These are phyloP conservation scores for Hydnum rufescens DNA, from an alignment of 768 basidiomycete genomes.

Conservation along the genomic window DNA sequence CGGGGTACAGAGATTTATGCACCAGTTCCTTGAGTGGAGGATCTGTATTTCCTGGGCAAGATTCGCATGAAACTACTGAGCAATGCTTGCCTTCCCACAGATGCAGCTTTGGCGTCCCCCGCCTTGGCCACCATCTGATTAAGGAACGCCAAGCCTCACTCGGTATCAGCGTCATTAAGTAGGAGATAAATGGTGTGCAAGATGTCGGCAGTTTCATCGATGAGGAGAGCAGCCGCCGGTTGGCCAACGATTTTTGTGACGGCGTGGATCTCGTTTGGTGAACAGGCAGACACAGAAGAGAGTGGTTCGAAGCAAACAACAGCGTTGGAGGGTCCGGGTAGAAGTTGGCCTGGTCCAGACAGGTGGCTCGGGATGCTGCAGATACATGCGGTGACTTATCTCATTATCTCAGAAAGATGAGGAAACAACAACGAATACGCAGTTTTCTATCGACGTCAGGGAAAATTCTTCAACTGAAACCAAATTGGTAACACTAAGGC, in stretches of 20 bases:
- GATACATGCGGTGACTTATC: conserved; percentile 40
- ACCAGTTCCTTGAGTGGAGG: too few species aligned
- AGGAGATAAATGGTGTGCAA: conserved; percentile 49
- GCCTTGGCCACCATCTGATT: conserved; percentile 33
- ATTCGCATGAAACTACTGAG: conserved; percentile 50
- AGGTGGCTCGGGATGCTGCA: conserved; percentile 39
- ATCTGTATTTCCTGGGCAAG: too few species aligned
- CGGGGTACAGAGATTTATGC: too few species aligned
- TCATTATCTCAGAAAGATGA: conserved; percentile 44
- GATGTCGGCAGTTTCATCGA: conserved; percentile 37
- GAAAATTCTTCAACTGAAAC: conserved; percentile 17
- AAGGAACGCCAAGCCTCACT: conserved; percentile 41
- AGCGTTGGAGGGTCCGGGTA: conserved; percentile 38
- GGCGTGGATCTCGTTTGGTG: conserved; percentile 35
- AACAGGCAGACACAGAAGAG: conserved; percentile 40
- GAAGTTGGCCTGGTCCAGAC: conserved; percentile 45
- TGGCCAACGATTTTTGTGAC: conserved; percentile 35
- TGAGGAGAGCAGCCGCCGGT: conserved; percentile 29
- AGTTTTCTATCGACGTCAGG: conserved; percentile 36
- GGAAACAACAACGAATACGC: conserved; percentile 51
- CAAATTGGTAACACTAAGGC: conserved; percentile 3
- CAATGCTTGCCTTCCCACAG: conserved; percentile 25
- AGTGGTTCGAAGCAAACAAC: conserved; percentile 48
- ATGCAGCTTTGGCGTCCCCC: conserved; percentile 20
- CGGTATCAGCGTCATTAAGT: conserved; percentile 32